phyloP scores from a whole-genome alignment of 2,329 filamentous ascomycete genomes.

The Claviceps humidiphila region DNA sequence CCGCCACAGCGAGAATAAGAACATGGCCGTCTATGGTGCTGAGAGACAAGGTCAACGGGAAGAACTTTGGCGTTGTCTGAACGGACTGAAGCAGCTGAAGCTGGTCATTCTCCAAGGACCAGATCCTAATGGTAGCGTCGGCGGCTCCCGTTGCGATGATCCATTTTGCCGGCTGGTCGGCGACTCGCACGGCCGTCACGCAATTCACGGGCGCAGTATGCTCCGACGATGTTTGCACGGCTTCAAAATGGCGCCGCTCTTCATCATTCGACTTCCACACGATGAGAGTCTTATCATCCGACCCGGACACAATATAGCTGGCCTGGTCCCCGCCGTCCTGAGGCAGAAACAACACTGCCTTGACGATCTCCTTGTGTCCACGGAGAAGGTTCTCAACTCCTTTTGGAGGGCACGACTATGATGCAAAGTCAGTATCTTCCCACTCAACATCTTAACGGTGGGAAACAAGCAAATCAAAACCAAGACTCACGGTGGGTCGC shows the following conservation, averaged over 20 bases:
- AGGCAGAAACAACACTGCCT: constrained; percentile 67
- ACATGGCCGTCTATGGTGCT: constrained; percentile 40
- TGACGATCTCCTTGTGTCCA: constrained; percentile 70
- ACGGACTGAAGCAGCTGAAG: constrained; percentile 55
- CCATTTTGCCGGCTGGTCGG: constrained; percentile 18
- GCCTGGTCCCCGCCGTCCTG: constrained; percentile 27
- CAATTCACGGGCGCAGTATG: constrained; percentile 70
- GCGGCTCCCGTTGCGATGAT: constrained; percentile 68
- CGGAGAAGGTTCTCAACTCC: constrained; percentile 57
- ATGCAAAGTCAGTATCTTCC: neutral
- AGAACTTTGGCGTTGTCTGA: constrained; percentile 60
- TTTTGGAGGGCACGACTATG: constrained; percentile 22
- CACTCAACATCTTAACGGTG: neutral
- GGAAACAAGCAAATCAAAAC: neutral
- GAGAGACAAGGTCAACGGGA: constrained; percentile 67
- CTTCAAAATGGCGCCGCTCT: constrained; percentile 18
- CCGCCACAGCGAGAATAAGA: constrained; percentile 67
- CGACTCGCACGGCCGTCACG: constrained; percentile 31
- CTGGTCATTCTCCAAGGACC: constrained; percentile 45
- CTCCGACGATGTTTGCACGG: constrained; percentile 40
- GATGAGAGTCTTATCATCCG: constrained; percentile 64
- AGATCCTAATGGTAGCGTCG: constrained; percentile 60
- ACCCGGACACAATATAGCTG: constrained; percentile 61
- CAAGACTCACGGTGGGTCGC: constrained; percentile 55
- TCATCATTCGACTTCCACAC: constrained; percentile 45